Conservation (phyloP, 2,329 filamentous ascomycete genomes). For the Pseudogymnoascus destructans region DNA sequence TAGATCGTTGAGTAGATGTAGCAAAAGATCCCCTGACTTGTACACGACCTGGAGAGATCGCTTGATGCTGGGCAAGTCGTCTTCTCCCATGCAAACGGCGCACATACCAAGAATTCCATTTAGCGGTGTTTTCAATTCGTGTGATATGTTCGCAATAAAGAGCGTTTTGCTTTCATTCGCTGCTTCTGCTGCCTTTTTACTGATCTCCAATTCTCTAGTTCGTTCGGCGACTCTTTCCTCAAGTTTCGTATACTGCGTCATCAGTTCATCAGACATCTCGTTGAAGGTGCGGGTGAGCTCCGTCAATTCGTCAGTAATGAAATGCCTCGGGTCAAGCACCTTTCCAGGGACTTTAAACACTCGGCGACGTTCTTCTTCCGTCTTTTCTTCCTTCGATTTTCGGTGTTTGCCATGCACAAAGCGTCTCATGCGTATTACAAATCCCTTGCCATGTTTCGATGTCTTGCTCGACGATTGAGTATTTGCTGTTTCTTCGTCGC, state of each 20-base stretch:
- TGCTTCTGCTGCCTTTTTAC: constrained; percentile 85
- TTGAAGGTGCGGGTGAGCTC: constrained; percentile 80
- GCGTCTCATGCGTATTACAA: constrained; percentile 21
- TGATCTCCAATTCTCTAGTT: constrained; percentile 73
- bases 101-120: constrained; percentile 95
- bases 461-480: constrained; percentile 24
- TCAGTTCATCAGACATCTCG: constrained; percentile 82
- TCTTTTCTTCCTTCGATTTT: constrained; percentile 26
- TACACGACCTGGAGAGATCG: constrained; percentile 79
- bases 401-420: constrained; percentile 18
- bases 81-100: constrained; percentile 83
- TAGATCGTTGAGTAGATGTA: constrained; percentile 79
- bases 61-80: constrained; percentile 64
- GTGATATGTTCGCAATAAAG: constrained; percentile 89
- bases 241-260: constrained; percentile 71
- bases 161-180: constrained; percentile 95
- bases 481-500: constrained; percentile 17
- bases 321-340: constrained; percentile 61
- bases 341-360: constrained; percentile 74
- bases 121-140: constrained; percentile 81
- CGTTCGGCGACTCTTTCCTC: constrained; percentile 75
- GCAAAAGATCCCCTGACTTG: constrained; percentile 70
- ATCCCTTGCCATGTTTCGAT: constrained; percentile 19
- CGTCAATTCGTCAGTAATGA: constrained; percentile 71
- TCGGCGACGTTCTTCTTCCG: constrained; percentile 28